These are phyloP conservation scores for Thalassiosira exigua DNA, from an alignment of 352 stramenopile species.

Conservation along the genomic window DNA sequence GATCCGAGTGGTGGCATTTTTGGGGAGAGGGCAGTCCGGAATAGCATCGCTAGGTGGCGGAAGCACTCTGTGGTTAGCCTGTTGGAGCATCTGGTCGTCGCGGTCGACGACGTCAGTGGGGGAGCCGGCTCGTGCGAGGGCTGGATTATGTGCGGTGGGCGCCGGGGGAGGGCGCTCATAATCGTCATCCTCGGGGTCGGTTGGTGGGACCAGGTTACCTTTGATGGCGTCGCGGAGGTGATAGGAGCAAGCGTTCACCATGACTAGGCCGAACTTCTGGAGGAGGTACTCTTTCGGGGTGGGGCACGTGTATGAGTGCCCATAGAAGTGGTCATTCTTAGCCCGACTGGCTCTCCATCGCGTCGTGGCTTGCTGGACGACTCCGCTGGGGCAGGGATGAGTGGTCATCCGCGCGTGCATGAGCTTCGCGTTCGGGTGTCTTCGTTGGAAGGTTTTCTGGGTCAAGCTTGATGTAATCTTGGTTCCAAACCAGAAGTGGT, in stretches of 20 bases:
- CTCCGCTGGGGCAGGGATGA: not conserved
- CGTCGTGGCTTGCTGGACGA: not conserved
- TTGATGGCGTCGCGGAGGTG: conserved; percentile 20
- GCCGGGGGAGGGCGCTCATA: not conserved
- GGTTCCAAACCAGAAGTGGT: not conserved
- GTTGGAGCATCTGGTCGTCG: too few relatives aligned
- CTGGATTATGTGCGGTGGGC: too few relatives aligned
- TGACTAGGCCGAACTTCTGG: conserved; percentile 19
- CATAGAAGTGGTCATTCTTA: conserved; percentile 13
- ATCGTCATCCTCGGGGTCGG: not conserved
- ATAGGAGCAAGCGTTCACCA: conserved; percentile 10
- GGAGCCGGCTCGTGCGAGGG: too few relatives aligned
- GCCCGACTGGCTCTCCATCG: not conserved
- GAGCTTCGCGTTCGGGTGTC: not conserved
- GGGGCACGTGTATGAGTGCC: conserved; percentile 20
- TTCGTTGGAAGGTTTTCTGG: not conserved
- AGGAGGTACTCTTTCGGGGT: conserved; percentile 9
- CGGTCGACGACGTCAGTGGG: too few relatives aligned
- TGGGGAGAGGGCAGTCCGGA: too few relatives aligned
- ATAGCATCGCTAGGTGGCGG: too few relatives aligned
- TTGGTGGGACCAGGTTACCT: not conserved
- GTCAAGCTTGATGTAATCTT: not conserved
- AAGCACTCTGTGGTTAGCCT: too few relatives aligned
- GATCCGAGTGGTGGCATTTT: too few relatives aligned
- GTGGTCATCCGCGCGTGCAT: conserved; percentile 8